Percentiles rank a stretch among this genome's conserved stretches.
Evolutionary conservation across 352 stramenopile species (phyloP).

Genomic region (Globisporangium nodosum): DNA sequence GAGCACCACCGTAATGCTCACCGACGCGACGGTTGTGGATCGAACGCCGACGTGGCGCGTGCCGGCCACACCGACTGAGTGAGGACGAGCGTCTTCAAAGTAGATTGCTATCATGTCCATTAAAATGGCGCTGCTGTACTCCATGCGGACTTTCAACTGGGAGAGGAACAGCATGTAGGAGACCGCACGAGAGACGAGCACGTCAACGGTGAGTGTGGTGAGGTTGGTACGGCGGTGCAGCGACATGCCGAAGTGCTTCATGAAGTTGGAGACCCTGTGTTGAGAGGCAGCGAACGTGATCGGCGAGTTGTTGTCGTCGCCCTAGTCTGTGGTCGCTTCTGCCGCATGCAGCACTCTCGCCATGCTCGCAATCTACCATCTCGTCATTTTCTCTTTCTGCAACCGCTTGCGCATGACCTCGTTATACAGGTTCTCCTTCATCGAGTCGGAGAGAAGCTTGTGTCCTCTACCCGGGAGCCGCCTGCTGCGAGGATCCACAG

Average conservation of each 20-base stretch:
- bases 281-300: neutral
- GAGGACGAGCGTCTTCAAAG: neutral
- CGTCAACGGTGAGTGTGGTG: neutral
- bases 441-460: neutral
- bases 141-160: neutral
- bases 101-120: neutral
- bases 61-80: neutral
- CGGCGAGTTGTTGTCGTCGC: neutral
- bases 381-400: neutral
- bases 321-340: neutral
- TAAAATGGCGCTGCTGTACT: neutral
- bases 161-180: neutral
- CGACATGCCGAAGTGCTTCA: neutral
- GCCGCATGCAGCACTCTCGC: neutral
- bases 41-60: neutral
- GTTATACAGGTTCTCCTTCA: neutral
- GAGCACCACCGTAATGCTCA: neutral
- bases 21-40: neutral
- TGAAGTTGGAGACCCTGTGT: neutral
- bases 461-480: neutral
- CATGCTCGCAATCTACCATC: neutral
- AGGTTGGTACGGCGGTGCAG: neutral
- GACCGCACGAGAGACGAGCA: neutral
- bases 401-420: neutral
- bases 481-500: neutral